Percentiles rank a stretch among this genome's conserved stretches.
These are phyloP conservation scores for Zalaria obscura DNA, from an alignment of 2,329 filamentous ascomycete species.

Conservation along the genomic window DNA sequence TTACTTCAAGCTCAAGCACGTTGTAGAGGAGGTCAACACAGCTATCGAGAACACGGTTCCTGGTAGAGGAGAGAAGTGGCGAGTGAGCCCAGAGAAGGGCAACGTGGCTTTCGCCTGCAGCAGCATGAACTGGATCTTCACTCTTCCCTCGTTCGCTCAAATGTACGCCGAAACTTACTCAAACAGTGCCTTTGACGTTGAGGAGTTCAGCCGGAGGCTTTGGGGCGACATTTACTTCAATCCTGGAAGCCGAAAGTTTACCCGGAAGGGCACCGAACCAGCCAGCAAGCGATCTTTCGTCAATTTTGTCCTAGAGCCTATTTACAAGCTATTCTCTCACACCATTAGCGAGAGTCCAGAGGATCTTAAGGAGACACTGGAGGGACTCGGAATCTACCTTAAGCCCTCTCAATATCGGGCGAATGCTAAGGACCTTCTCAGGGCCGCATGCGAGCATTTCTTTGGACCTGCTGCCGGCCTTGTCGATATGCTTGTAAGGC, in stretches of 20 bases:
- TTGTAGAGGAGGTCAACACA: slow-evolving; percentile 97
- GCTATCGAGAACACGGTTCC: slow-evolving; percentile 81
- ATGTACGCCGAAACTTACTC: slow-evolving; percentile 86
- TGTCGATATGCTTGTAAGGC: slow-evolving; percentile 86
- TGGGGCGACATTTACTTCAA: slow-evolving; percentile 99
- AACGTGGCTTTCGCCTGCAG: slow-evolving; percentile 96
- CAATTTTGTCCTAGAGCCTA: slow-evolving; percentile 86
- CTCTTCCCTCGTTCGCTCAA: slow-evolving; percentile 80
- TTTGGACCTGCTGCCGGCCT: slow-evolving; percentile 83
- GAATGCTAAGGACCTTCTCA: slow-evolving; percentile 79
- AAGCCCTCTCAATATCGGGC: slow-evolving; percentile 88
- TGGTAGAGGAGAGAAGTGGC: slow-evolving; percentile 60
- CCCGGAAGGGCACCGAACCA: slow-evolving; percentile 71
- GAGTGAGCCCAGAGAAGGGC: slow-evolving; percentile 88
- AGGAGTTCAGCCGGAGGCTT: slow-evolving; percentile 70
- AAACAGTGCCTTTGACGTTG: slow-evolving; percentile 44
- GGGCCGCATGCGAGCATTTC: slow-evolving; percentile 85
- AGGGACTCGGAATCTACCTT: slow-evolving; percentile 64
- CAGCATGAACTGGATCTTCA: slow-evolving; percentile 94
- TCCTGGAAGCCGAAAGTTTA: slow-evolving; percentile 78
- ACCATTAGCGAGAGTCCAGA: slow-evolving; percentile 83
- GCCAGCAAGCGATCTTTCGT: slow-evolving; percentile 76
- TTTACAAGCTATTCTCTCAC: slow-evolving; percentile 95
- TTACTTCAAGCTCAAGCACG: slow-evolving; percentile 97
- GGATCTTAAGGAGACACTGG: slow-evolving; percentile 66